Base-by-base conservation (phyloP, 139 green algal genomes). In the Volvox africanus region DNA sequence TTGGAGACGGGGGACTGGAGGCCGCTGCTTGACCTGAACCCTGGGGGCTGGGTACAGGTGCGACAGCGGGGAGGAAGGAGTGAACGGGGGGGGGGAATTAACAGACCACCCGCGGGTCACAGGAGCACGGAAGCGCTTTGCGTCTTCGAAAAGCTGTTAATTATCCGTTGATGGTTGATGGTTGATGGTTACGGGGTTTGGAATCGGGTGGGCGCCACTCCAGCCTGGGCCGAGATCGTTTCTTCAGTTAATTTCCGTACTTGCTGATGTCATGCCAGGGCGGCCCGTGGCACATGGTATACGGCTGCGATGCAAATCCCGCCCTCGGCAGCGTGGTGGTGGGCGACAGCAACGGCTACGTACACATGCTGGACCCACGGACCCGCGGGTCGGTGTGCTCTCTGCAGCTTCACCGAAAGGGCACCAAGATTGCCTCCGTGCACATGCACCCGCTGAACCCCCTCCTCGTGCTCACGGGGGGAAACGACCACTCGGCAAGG, bases 401-500 rank as follows among this genome's bases (percentile, higher is more conserved):
- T 1, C 80, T 92, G n/a, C 82, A 92, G 76, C 65, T 93, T 44
- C 91, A 92, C 83, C 75, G 78, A 1, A 84, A 80, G 26, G 94
- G 94, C 44, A 79, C 91, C 81, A 93, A 94, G 91, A 28, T 95
- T 73, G 88, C 92, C 12, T 93, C 86, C 71, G 88, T 98, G 28
- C 80, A 95, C n/a, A 82, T 95, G 14, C 96, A 98, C 91, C 97
- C 97, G 13, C 75, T 91, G 28, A 88, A 97, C 50, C 33, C 73
- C n/a, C 91, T 94, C 77, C 88, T 99, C 62, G 33, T 99, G 75
- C 87, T 99, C 17, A 92, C 82, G 0, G 95, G 93, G 28, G 95
- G 96, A 81, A 98, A 98, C 86, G 97, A 99, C 93, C 96, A 97
- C 92, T 93, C 76, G 1, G 96, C 94, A 0, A 92, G 94, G 24